These are phyloP conservation scores for Biscogniauxia marginata DNA, from an alignment of 2,329 filamentous ascomycete species.

Conservation along the genomic window DNA sequence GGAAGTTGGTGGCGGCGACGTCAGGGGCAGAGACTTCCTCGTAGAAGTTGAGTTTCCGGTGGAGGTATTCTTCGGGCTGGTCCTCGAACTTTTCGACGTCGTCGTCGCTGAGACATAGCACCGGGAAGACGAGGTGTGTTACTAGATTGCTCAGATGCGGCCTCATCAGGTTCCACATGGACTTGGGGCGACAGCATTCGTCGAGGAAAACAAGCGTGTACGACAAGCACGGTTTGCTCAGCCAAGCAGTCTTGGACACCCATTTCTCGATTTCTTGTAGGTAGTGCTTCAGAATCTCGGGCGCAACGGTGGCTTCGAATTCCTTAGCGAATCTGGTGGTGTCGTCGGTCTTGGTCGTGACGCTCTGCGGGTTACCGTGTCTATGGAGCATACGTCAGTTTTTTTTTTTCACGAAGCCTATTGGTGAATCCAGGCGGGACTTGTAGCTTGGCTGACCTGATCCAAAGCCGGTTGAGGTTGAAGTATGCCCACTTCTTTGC, in stretches of 20 bases:
- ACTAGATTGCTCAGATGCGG: slow-evolving; percentile 91
- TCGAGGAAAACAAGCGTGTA: slow-evolving; percentile 95
- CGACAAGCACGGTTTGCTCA: slow-evolving; percentile 89
- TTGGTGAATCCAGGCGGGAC: not conserved
- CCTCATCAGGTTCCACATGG: slow-evolving; percentile 93
- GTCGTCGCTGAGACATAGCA: slow-evolving; percentile 87
- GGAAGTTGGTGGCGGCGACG: slow-evolving; percentile 93
- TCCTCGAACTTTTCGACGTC: slow-evolving; percentile 92
- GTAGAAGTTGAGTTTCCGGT: slow-evolving; percentile 96
- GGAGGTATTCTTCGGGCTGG: slow-evolving; percentile 93
- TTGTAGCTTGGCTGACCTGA: slow-evolving; percentile 59
- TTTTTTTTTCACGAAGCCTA: slow-evolving; percentile 7
- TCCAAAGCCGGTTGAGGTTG: slow-evolving; percentile 92
- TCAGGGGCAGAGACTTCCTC: slow-evolving; percentile 95
- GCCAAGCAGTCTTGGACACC: slow-evolving; percentile 91
- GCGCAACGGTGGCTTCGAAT: slow-evolving; percentile 88
- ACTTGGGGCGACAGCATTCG: slow-evolving; percentile 94
- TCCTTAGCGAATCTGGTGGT: slow-evolving; percentile 82
- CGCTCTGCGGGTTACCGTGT: slow-evolving; percentile 81
- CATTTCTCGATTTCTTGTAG: slow-evolving; percentile 94
- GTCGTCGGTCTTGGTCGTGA: slow-evolving; percentile 75
- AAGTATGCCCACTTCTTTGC: slow-evolving; percentile 99
- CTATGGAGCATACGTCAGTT: slow-evolving; percentile 45
- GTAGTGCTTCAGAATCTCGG: slow-evolving; percentile 94
- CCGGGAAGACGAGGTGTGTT: slow-evolving; percentile 91